A percentile compares a stretch with the other conserved stretches of the same genome.
Evolutionary conservation across 2,329 filamentous ascomycete genomes (phyloP).

Genomic region (Epichloe sibirici): DNA sequence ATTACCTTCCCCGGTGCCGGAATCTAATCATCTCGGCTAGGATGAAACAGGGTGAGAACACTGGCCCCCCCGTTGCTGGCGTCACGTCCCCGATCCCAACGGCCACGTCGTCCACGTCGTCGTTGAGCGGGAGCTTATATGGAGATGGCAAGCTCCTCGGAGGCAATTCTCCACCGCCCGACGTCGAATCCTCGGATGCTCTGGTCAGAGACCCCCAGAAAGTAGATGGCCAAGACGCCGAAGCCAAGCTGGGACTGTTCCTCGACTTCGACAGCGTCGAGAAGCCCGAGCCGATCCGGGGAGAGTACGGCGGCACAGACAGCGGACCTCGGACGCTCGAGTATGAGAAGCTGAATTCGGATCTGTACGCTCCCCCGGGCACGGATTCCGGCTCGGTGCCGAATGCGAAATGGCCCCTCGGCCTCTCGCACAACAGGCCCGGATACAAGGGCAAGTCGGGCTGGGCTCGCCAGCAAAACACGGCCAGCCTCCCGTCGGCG

Average conservation of each 20-base stretch:
- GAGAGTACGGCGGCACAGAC: constrained; percentile 34
- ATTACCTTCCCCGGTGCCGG: not conserved
- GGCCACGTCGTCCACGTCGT: constrained; percentile 17
- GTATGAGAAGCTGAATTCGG: constrained; percentile 42
- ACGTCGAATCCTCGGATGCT: constrained; percentile 26
- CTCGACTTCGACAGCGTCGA: constrained; percentile 40
- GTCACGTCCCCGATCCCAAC: constrained; percentile 25
- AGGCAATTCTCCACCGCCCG: constrained; percentile 24
- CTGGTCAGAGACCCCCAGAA: constrained; percentile 26
- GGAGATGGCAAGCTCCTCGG: constrained; percentile 27
- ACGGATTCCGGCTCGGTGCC: constrained; percentile 37
- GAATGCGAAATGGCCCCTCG: constrained; percentile 42
- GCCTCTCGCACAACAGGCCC: constrained; percentile 35
- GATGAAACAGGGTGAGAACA: constrained; percentile 26
- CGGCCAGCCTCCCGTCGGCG: constrained; percentile 33
- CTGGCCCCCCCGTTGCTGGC: constrained; percentile 28
- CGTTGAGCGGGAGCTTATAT: constrained; percentile 24
- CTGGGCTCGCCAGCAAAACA: constrained; percentile 44
- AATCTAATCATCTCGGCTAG: not conserved
- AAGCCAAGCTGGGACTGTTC: constrained; percentile 36
- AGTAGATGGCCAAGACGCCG: constrained; percentile 37
- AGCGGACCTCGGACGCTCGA: constrained; percentile 37
- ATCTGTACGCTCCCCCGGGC: constrained; percentile 39
- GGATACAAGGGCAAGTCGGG: constrained; percentile 31
- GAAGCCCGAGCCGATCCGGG: constrained; percentile 44